Evolutionary conservation across 2,329 filamentous ascomycete species (phyloP).

Genomic region (Blastomyces percursus): DNA sequence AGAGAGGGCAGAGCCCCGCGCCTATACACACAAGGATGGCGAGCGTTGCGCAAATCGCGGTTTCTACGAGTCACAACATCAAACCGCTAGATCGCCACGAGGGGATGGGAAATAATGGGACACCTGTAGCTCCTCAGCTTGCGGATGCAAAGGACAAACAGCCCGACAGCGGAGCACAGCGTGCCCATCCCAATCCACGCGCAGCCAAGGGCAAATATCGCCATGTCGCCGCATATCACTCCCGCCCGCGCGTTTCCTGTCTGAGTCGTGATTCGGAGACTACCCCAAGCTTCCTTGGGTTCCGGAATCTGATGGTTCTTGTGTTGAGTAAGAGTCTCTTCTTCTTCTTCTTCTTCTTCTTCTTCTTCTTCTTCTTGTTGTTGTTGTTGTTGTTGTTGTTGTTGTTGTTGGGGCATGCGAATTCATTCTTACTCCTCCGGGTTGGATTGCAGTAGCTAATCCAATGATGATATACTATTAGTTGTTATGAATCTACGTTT

Average conservation of each 20-base stretch:
- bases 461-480: constrained; percentile 24
- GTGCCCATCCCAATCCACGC: neutral
- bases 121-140: neutral
- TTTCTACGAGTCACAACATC: constrained; percentile 21
- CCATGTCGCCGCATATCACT: constrained; percentile 82
- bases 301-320: constrained; percentile 92
- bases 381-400: no score
- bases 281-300: constrained; percentile 79
- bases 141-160: neutral
- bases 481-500: constrained; percentile 88
- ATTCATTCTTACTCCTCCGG: neutral
- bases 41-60: constrained; percentile 21
- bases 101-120: neutral
- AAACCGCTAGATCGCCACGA: constrained; percentile 3
- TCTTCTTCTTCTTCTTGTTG: no score
- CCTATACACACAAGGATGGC: constrained; percentile 19
- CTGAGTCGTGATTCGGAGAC: constrained; percentile 70
- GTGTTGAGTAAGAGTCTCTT: constrained; percentile 55
- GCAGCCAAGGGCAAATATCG: constrained; percentile 60
- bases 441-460: neutral
- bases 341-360: no score
- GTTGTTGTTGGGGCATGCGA: neutral
- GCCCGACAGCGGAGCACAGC: neutral
- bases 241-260: constrained; percentile 59
- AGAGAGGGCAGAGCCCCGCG: neutral